Percentiles rank a stretch among this genome's conserved stretches.
Conservation (phyloP, 257 asterid genomes). For the Jacaranda mimosifolia region DNA sequence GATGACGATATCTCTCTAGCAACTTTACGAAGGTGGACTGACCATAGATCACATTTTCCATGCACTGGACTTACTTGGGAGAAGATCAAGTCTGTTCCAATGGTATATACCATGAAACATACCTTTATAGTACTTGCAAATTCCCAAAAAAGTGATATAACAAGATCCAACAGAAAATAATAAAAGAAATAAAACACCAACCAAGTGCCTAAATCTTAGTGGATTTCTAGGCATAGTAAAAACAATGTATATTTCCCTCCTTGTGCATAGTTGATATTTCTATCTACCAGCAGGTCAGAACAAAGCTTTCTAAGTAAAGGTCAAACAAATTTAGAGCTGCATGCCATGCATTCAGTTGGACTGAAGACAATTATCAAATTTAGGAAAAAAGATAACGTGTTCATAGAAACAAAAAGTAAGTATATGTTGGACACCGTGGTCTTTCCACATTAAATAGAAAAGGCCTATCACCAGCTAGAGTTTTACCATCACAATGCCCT, state of each 20-base stretch:
- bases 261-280: too few species aligned
- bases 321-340: background rate
- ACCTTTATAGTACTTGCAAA: slow-evolving; percentile 9
- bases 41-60: background rate
- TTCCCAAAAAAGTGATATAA: background rate
- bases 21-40: background rate
- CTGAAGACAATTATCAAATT: background rate
- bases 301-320: background rate
- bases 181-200: too few species aligned
- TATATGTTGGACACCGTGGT: slow-evolving; percentile 3
- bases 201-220: background rate
- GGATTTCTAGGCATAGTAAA: background rate
- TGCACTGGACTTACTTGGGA: background rate
- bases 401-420: background rate
- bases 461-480: too few species aligned
- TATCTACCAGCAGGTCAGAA: background rate
- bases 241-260: background rate
- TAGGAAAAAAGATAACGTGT: background rate
- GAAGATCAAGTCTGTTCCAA: slow-evolving; percentile 3
- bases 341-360: background rate
- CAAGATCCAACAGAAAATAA: too few species aligned
- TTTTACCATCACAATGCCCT: background rate
- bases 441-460: background rate
- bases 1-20: background rate
- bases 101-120: background rate